Evolutionary conservation across 2,329 filamentous ascomycete species (phyloP).

Genomic region (Arthroderma sp.): DNA sequence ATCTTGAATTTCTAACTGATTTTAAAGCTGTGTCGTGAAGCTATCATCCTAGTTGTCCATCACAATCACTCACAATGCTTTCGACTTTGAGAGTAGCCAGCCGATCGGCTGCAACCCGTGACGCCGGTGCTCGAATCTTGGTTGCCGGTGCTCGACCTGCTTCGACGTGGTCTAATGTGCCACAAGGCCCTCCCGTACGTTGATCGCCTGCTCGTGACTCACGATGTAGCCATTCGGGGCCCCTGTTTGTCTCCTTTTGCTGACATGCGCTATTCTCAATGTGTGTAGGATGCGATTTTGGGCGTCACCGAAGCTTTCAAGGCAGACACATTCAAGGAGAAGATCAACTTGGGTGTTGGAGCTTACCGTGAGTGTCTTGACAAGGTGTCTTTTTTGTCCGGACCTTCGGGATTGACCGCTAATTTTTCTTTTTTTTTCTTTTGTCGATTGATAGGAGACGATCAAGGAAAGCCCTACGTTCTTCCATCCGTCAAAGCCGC

Average conservation of each 20-base stretch:
- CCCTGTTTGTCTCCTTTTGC: conserved; percentile 14
- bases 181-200: conserved; percentile 86
- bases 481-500: conserved; percentile 83
- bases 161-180: conserved; percentile 82
- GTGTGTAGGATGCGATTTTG: conserved; percentile 31
- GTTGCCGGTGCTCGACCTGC: conserved; percentile 43
- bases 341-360: conserved; percentile 97
- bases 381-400: neutral
- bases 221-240: neutral
- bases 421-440: neutral
- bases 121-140: conserved; percentile 26
- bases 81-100: conserved; percentile 34
- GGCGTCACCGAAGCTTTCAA: conserved; percentile 94
- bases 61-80: conserved; percentile 25
- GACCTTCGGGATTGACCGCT: neutral
- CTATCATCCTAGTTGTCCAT: neutral
- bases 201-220: neutral
- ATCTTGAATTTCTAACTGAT: too few species aligned
- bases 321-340: conserved; percentile 81
- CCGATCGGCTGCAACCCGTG: conserved; percentile 27
- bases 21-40: too few species aligned
- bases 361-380: conserved; percentile 58
- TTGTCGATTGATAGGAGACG: conserved; percentile 44
- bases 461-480: conserved; percentile 95
- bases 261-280: conserved; percentile 6